Conservation (phyloP, 2,329 filamentous ascomycete species). For the Incumbomyces delicatus region DNA sequence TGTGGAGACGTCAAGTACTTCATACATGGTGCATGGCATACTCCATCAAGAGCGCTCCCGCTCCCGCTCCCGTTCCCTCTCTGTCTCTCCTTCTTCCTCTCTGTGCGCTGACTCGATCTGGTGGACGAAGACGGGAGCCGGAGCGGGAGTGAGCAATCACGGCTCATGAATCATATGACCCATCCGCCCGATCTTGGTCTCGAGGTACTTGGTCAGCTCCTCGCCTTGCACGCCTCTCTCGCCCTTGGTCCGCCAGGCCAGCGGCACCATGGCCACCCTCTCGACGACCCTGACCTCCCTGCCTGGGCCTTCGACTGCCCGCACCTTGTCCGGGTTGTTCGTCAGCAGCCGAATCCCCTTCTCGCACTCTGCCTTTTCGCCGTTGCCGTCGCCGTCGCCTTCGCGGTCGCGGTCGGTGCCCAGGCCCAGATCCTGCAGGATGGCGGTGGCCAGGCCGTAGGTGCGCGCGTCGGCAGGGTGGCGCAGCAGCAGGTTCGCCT, state of each 20-base stretch:
- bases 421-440: conserved; percentile 74
- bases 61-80: too few relatives aligned
- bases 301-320: conserved; percentile 84
- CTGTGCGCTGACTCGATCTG: too few relatives aligned
- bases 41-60: too few relatives aligned
- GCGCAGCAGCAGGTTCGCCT: conserved; percentile 81
- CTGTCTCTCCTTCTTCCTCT: too few relatives aligned
- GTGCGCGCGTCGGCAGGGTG: conserved; percentile 92
- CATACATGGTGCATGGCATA: too few relatives aligned
- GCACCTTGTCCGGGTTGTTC: conserved; percentile 95
- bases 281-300: conserved; percentile 81
- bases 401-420: conserved; percentile 46
- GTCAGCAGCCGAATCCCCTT: conserved; percentile 66
- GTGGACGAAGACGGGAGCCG: too few relatives aligned
- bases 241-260: conserved; percentile 76
- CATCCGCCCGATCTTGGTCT: conserved; percentile 92
- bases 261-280: conserved; percentile 85
- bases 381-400: conserved; percentile 49
- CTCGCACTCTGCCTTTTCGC: conserved; percentile 28
- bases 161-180: conserved; percentile 56
- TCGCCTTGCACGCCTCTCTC: conserved; percentile 72
- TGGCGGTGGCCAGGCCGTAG: conserved; percentile 93
- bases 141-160: not conserved
- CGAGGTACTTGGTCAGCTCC: conserved; percentile 88
- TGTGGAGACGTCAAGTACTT: too few relatives aligned